A percentile compares a stretch with the other conserved stretches of the same genome.
Conservation (phyloP, 768 basidiomycete species). For the Heimioporus sp. region DNA sequence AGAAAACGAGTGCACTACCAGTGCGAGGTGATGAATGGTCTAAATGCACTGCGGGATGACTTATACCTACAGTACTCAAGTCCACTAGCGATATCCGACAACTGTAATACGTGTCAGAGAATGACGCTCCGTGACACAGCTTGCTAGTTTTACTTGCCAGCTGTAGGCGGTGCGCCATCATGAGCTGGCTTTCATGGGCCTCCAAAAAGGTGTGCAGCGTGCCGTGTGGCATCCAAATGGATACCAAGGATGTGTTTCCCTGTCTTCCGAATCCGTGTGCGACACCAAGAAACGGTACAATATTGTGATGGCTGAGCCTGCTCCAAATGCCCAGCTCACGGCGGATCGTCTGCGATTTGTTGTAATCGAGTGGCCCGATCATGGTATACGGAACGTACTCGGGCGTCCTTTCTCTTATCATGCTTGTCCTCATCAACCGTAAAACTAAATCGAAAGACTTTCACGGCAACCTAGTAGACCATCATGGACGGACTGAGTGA, state of each 20-base stretch:
- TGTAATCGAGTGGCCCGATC: background rate
- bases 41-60: background rate
- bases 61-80: background rate
- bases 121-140: too few relatives aligned
- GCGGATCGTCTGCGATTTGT: conserved; percentile 1
- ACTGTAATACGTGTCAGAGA: background rate
- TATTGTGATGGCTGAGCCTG: background rate
- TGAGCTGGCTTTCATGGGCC: background rate
- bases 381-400: background rate
- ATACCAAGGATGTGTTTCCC: conserved; percentile 3
- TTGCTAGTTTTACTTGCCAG: background rate
- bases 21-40: background rate
- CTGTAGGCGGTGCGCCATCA: background rate
- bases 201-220: conserved; percentile 3
- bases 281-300: conserved; percentile 6
- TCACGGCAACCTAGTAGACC: conserved; percentile 6
- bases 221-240: conserved; percentile 8
- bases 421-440: background rate
- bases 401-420: background rate
- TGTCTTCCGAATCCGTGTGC: conserved; percentile 4
- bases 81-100: conserved; percentile 7
- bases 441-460: conserved; percentile 8
- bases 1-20: conserved; percentile 10
- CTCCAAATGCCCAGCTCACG: conserved; percentile 10
- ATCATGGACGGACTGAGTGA: too few relatives aligned